A percentile compares a stretch with the other conserved stretches of the same genome.
Evolutionary conservation across 2,329 filamentous ascomycete species (phyloP).

Genomic region (Phaeophleospora eucalypticola): DNA sequence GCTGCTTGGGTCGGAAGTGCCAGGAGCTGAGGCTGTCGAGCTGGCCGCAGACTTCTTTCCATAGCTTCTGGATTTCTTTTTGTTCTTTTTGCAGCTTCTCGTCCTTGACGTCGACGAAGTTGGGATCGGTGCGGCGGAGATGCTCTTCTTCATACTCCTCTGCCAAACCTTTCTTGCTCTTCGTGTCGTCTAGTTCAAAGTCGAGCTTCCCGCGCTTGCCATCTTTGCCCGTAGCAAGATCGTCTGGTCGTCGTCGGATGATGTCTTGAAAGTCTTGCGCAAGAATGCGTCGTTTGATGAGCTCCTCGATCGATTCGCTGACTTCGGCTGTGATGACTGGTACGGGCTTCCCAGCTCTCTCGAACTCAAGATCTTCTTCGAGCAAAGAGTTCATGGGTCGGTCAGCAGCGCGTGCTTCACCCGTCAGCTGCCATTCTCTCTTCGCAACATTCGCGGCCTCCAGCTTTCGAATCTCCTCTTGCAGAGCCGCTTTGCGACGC

Average conservation of each 20-base stretch:
- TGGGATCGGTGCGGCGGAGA: conserved; percentile 70
- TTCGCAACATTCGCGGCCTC: conserved; percentile 87
- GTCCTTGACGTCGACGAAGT: conserved; percentile 74
- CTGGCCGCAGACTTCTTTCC: conserved; percentile 73
- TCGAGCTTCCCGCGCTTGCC: conserved; percentile 61
- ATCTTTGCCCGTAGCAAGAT: conserved; percentile 57
- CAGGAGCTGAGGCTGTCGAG: conserved; percentile 88
- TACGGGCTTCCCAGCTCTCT: conserved; percentile 89
- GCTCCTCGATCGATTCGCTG: conserved; percentile 83
- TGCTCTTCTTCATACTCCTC: conserved; percentile 95
- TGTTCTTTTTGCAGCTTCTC: conserved; percentile 73
- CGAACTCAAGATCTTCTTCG: conserved; percentile 92
- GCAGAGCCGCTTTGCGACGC: conserved; percentile 76
- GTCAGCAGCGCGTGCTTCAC: conserved; percentile 78
- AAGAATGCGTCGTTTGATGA: conserved; percentile 91
- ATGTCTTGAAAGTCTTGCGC: conserved; percentile 91
- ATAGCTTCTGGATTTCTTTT: conserved; percentile 74
- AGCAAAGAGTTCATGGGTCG: conserved; percentile 87
- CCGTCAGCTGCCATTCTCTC: conserved; percentile 82
- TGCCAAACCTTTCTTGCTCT: conserved; percentile 79
- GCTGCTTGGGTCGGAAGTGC: conserved; percentile 90
- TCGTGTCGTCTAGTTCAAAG: conserved; percentile 79
- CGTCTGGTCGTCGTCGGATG: conserved; percentile 72
- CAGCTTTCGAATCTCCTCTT: conserved; percentile 84
- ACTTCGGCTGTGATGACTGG: conserved; percentile 90